Evolutionary conservation across 371 early-diverging fungal genomes (phyloP), one percentile per base, ranked within the genome.

Genomic region (Enterospora canceri): DNA sequence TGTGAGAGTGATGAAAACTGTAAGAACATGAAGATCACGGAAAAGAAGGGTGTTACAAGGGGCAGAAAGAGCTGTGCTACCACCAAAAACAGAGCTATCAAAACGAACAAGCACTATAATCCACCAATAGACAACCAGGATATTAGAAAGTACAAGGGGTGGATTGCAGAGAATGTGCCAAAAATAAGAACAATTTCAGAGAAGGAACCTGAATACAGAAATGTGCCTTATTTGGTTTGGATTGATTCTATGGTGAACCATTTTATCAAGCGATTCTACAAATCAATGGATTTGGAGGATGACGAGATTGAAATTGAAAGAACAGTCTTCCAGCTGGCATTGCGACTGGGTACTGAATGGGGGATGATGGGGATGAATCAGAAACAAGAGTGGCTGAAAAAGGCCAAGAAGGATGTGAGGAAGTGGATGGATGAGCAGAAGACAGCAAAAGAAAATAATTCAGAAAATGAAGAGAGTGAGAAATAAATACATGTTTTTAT

Each of bases 391-490:
- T 54, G 54, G 54, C 12, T 40, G 40, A 40, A n/a, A 40, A n/a
- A 12, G n/a, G n/a, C 8, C 12, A 40, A 40, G 40, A n/a, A 40
- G 40, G 40, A 40, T 12, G n/a, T 40, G n/a, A n/a, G 12, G n/a
- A 40, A 40, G n/a, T 8, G n/a, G n/a, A n/a, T 12, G 40, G n/a
- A 40, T 40, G n/a, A 40, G 40, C 62, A 16, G 55, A n/a, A 8
- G 15, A 53, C 26, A 57, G 58, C 19, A 62, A 58, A 33, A 62
- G n/a, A 12, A 23, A 16, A 5, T 53, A 12, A n/a, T 62, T 56
- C 8, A 62, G 12, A 12, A 56, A 19, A 15, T 19, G 21, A 5
- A 49, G 55, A 24, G 58, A 62, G 16, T n/a, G 12, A 46, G 18
- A 16, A 12, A 53, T 28, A 5, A 46, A 12, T 40, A 12, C 8